Percentiles rank a stretch among this genome's conserved stretches.
Conservation (phyloP, 2,329 filamentous ascomycete genomes). For the Aspergillus eucalypticola region DNA sequence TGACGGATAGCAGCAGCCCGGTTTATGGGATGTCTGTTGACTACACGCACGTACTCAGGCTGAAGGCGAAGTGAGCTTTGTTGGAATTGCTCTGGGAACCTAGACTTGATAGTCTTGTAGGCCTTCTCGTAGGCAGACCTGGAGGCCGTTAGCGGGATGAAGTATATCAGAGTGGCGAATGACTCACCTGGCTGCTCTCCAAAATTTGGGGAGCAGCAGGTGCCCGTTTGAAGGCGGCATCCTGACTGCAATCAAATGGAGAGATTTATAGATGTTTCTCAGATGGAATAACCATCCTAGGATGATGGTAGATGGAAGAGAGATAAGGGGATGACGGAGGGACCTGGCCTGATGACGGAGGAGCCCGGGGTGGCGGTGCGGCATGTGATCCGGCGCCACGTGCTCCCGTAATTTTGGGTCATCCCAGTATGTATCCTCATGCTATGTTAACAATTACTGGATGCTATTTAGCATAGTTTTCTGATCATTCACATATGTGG, state of each 20-base stretch:
- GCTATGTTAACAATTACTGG: no score
- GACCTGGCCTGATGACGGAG: constrained; percentile 29
- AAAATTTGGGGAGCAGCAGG: constrained; percentile 52
- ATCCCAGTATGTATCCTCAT: background rate
- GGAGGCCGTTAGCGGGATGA: constrained; percentile 25
- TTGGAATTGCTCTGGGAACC: constrained; percentile 43
- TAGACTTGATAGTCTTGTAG: constrained; percentile 43
- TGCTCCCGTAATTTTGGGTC: constrained; percentile 5
- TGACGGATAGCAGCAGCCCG: constrained; percentile 65
- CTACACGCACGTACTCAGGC: constrained; percentile 60
- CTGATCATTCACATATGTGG: no score
- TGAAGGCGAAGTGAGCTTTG: constrained; percentile 54
- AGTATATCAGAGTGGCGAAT: constrained; percentile 9
- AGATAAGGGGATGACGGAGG: constrained; percentile 16
- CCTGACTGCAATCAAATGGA: constrained; percentile 20
- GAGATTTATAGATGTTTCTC: constrained; percentile 10
- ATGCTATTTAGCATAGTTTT: no score
- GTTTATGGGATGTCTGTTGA: constrained; percentile 60
- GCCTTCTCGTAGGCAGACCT: constrained; percentile 53
- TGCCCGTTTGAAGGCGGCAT: constrained; percentile 53
- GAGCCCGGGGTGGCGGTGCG: constrained; percentile 25
- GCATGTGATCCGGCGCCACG: constrained; percentile 24
- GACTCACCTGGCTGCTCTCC: constrained; percentile 50
- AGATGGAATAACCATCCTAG: constrained; percentile 22
- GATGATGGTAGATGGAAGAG: constrained; percentile 19